phyloP scores from a whole-genome alignment of 2,329 filamentous ascomycete species.

The Fusarium sarcochroum region DNA sequence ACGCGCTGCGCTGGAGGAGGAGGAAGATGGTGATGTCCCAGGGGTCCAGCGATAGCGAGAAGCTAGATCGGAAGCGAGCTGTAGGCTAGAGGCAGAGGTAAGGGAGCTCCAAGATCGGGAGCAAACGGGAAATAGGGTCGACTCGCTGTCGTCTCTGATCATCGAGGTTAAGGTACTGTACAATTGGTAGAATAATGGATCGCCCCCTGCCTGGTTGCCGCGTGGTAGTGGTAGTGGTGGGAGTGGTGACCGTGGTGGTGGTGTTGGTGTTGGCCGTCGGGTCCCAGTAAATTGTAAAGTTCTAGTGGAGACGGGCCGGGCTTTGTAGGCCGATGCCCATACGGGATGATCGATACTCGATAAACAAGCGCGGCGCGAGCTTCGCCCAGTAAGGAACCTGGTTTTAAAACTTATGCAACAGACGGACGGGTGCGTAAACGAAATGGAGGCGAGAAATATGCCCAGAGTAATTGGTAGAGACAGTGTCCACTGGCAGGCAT shows the following conservation, averaged over 20 bases:
- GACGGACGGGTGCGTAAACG: conserved; percentile 30
- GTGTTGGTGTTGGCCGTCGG: conserved; percentile 35
- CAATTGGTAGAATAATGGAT: conserved; percentile 22
- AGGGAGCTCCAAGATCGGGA: conserved; percentile 30
- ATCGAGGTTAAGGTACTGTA: conserved; percentile 37
- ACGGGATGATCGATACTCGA: conserved; percentile 45
- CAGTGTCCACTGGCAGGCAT: conserved; percentile 16
- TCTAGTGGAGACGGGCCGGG: conserved; percentile 43
- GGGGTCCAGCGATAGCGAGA: conserved; percentile 23
- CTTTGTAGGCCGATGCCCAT: conserved; percentile 42
- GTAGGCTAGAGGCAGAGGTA: conserved; percentile 15
- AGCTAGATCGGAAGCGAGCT: conserved; percentile 37
- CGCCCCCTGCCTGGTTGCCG: conserved; percentile 46
- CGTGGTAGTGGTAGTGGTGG: conserved; percentile 46
- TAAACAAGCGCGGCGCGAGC: conserved; percentile 40
- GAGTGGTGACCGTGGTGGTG: conserved; percentile 47
- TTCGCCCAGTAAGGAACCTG: conserved; percentile 19
- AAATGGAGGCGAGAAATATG: conserved; percentile 30
- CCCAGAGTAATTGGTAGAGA: conserved; percentile 4
- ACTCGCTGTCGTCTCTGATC: conserved; percentile 35
- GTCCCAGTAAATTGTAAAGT: conserved; percentile 43
- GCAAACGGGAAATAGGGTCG: conserved; percentile 35
- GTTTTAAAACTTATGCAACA: conserved; percentile 28
- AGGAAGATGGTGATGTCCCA: conserved; percentile 14
- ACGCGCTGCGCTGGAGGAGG: conserved; percentile 19